Evolutionary conservation across 495 filamentous ascomycete species (phyloP), one percentile per base, ranked within the genome.

Genomic region (Annulohypoxylon maeteangense): DNA sequence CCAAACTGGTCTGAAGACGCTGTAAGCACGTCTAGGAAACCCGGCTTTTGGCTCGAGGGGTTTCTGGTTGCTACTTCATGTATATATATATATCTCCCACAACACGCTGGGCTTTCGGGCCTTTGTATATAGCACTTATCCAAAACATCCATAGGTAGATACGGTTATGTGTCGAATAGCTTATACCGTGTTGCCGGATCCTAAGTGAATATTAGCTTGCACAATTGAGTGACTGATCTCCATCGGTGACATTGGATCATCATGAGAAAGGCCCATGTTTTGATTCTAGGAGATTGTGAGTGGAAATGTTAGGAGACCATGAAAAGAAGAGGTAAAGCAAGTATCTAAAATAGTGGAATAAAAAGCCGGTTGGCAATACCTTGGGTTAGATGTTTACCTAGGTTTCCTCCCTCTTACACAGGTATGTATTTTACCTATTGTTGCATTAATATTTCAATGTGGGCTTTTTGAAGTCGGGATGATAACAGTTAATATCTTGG

Each of bases 1-100:
- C 78, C 85, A 85, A 72, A 64, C 76, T 50, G 85, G 83, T 18
- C 60, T 84, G 25, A 59, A 79, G 61, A 71, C 72, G 10, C 45
- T 77, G 4, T 76, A 59, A 66, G 60, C 16, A 20, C 48, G 40
- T 20, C 7, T 44, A 25, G 34, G n/a, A 16, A 16, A n/a, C 14
- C 32, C 0, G n/a, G 14, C 27, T 10, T 10, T 51, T 7, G 16
- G n/a, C 6, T 11, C 4, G 2, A 44, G 14, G 40, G 42, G 29
- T 16, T 12, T 4, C 5, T 10, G 10, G 12, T 32, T 50, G 50
- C 32, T 23, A 31, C 18, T 72, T 72, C 60, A 25, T 72, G 60
- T 72, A 68, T 51, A 72, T 68, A 5, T 8, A 22, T 61, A 29
- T 6, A 11, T 40, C 38, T n/a, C n/a, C n/a, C n/a, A n/a, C 45